phyloP scores from a whole-genome alignment of 352 stramenopile species.

The Phytophthora nicotianae region DNA sequence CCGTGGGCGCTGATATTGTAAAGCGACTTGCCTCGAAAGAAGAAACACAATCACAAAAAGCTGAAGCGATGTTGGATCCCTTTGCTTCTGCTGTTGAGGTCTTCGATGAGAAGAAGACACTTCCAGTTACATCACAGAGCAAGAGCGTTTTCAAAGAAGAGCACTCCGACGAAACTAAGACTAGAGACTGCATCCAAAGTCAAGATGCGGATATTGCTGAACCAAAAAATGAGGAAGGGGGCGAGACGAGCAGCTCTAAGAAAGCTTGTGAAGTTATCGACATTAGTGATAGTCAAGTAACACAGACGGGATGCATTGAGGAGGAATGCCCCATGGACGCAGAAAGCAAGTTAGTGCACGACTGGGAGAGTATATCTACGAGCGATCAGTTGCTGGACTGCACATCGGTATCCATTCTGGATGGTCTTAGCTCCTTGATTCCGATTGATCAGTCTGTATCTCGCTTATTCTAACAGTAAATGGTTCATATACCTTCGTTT shows the following conservation, averaged over 20 bases:
- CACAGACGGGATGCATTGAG: neutral
- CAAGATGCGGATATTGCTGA: neutral
- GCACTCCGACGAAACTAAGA: neutral
- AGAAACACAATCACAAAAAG: neutral
- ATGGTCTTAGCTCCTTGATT: conserved; percentile 38
- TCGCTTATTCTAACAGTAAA: conserved; percentile 20
- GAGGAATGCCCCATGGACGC: conserved; percentile 31
- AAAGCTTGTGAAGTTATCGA: neutral
- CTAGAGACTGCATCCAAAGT: neutral
- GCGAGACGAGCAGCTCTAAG: neutral
- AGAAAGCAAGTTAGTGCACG: conserved; percentile 34
- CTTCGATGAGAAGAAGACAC: neutral
- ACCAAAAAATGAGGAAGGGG: neutral
- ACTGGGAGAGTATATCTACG: conserved; percentile 17
- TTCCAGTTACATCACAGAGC: neutral
- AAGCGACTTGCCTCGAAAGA: conserved; percentile 4
- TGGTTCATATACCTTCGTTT: neutral
- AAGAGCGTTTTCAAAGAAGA: neutral
- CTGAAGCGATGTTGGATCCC: conserved; percentile 3
- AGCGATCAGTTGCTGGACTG: conserved; percentile 29
- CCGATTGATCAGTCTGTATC: conserved; percentile 23
- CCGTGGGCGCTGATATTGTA: conserved; percentile 20
- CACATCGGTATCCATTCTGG: conserved; percentile 40
- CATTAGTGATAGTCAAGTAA: neutral
- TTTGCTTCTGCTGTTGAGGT: neutral